Percentiles rank a stretch among this genome's conserved stretches.
phyloP scores from a whole-genome alignment of 495 filamentous ascomycete genomes.

The Hypoxylon perforatum region DNA sequence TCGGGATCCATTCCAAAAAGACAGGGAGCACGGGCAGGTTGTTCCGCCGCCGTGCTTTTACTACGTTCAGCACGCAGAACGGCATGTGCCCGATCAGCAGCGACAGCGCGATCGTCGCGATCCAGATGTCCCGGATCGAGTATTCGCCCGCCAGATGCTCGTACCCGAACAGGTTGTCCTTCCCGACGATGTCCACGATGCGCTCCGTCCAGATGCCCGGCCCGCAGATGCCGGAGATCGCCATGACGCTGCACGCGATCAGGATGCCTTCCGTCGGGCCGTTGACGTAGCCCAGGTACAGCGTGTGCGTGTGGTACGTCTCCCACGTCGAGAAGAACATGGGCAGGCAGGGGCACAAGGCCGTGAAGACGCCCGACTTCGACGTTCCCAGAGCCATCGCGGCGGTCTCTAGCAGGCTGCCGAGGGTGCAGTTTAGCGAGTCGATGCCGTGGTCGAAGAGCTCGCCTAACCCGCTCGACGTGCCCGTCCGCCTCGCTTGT shows the following conservation, averaged over 20 bases:
- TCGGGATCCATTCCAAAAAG: constrained; percentile 95
- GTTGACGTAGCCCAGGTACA: constrained; percentile 97
- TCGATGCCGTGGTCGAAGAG: constrained; percentile 99
- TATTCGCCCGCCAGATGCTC: constrained; percentile 69
- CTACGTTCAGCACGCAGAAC: constrained; percentile 81
- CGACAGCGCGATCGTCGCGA: constrained; percentile 74
- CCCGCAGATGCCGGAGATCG: constrained; percentile 85
- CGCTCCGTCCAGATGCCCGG: constrained; percentile 86
- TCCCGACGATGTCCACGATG: constrained; percentile 71
- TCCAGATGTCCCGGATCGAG: constrained; percentile 87
- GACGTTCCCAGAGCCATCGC: constrained; percentile 90
- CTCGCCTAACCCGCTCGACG: constrained; percentile 93
- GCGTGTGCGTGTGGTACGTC: constrained; percentile 97
- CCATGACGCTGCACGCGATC: constrained; percentile 86
- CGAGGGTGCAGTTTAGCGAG: constrained; percentile 95
- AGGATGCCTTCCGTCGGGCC: constrained; percentile 96
- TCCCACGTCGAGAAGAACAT: constrained; percentile 99
- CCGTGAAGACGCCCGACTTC: constrained; percentile 87
- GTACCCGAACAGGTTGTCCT: constrained; percentile 61
- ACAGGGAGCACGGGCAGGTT: constrained; percentile 83
- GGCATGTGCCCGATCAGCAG: constrained; percentile 88
- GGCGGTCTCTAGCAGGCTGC: constrained; percentile 85
- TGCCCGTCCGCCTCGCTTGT: constrained; percentile 93
- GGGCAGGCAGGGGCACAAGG: constrained; percentile 87
- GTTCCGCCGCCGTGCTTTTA: constrained; percentile 75